Conservation (phyloP, 805 yeast genomes). For the Lipomyces sp. region DNA sequence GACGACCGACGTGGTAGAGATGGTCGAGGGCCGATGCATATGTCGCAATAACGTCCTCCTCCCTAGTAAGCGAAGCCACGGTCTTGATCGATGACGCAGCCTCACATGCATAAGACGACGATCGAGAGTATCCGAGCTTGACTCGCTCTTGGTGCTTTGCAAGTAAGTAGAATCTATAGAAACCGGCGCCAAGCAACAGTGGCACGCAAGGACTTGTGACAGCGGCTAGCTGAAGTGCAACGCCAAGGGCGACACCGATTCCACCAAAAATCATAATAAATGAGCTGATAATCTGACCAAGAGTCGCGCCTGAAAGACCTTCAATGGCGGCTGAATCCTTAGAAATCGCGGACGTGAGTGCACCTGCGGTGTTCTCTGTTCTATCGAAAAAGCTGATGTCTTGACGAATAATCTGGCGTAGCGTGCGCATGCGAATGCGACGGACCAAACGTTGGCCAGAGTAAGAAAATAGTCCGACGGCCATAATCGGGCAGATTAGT, state of each 20-base stretch:
- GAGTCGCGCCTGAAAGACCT: conserved; percentile 42
- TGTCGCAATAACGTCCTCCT: conserved; percentile 46
- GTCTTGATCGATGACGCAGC: conserved; percentile 50
- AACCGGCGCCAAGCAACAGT: conserved; percentile 50
- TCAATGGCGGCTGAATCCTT: conserved; percentile 40
- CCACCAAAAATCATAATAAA: conserved; percentile 49
- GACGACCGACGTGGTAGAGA: conserved; percentile 45
- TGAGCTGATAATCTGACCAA: conserved; percentile 43
- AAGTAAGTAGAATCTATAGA: conserved; percentile 46
- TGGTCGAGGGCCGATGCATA: conserved; percentile 39
- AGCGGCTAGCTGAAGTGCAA: conserved; percentile 50
- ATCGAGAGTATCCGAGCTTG: conserved; percentile 45
- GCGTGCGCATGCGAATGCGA: conserved; percentile 38
- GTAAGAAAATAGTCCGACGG: conserved; percentile 32
- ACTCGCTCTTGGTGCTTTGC: conserved; percentile 45
- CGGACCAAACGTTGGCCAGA: conserved; percentile 37
- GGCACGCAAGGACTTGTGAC: conserved; percentile 48
- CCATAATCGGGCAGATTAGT: conserved; percentile 24
- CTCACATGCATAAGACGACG: conserved; percentile 51
- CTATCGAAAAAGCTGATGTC: conserved; percentile 42
- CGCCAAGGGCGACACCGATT: conserved; percentile 47
- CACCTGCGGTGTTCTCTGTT: conserved; percentile 40
- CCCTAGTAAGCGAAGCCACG: conserved; percentile 51
- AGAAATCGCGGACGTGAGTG: conserved; percentile 39
- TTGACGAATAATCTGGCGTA: conserved; percentile 40